Evolutionary conservation across 768 basidiomycete genomes (phyloP).

Genomic region (Amanita inopinata): DNA sequence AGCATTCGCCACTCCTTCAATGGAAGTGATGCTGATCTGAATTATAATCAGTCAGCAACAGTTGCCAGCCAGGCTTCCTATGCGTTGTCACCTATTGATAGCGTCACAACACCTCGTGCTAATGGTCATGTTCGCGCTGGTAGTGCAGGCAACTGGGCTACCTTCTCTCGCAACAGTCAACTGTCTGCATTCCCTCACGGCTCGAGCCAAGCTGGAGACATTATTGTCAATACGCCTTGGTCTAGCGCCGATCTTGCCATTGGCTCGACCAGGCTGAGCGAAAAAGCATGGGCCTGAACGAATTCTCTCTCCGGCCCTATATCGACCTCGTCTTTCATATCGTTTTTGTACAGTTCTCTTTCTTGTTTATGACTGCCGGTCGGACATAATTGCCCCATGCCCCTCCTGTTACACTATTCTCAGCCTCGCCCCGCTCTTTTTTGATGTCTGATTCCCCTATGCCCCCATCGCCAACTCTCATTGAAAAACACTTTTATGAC

Average conservation of each 20-base stretch:
- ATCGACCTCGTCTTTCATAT: slow-evolving; percentile 1
- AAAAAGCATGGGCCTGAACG: slow-evolving; percentile 50
- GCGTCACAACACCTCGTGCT: slow-evolving; percentile 29
- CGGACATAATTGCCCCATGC: slow-evolving; percentile 29
- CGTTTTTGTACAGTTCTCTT: slow-evolving; percentile 17
- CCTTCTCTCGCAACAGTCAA: slow-evolving; percentile 44
- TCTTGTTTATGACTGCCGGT: slow-evolving; percentile 26
- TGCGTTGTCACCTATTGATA: slow-evolving; percentile 32
- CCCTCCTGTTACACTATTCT: slow-evolving; percentile 14
- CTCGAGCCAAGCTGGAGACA: slow-evolving; percentile 48
- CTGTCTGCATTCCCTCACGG: slow-evolving; percentile 46
- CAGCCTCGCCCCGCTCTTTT: slow-evolving; percentile 9
- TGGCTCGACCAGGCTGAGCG: slow-evolving; percentile 42
- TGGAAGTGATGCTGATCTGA: slow-evolving; percentile 56
- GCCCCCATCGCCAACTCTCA: slow-evolving; percentile 3
- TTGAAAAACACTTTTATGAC: slow-evolving; percentile 10
- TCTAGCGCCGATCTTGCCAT: slow-evolving; percentile 40
- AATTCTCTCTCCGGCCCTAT: slow-evolving; percentile 5
- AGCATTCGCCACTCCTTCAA: slow-evolving; percentile 62
- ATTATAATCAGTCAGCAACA: slow-evolving; percentile 48
- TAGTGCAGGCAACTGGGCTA: slow-evolving; percentile 75
- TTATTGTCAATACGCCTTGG: slow-evolving; percentile 52
- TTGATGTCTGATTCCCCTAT: background rate
- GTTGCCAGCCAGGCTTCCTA: slow-evolving; percentile 36
- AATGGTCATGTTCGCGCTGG: slow-evolving; percentile 69